Evolutionary conservation across 2,329 filamentous ascomycete species (phyloP).

Genomic region (Phyllosticta capitalensis): DNA sequence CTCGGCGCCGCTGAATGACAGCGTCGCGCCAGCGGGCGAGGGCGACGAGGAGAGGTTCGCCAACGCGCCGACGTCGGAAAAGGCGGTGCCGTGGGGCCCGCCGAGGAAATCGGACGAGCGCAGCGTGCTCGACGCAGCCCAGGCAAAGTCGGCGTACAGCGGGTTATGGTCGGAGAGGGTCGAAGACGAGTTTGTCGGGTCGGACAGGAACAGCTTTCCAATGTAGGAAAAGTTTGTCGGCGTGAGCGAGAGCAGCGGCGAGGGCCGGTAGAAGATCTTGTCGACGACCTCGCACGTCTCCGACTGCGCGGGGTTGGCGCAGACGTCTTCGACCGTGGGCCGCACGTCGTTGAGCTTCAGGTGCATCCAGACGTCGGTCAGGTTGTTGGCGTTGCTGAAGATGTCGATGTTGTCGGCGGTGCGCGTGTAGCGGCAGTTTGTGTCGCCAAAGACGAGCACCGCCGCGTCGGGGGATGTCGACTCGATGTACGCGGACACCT

Average conservation of each 20-base stretch:
- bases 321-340: conserved; percentile 31
- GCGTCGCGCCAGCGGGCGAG: conserved; percentile 21
- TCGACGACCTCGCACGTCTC: conserved; percentile 56
- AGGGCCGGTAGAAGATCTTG: conserved; percentile 53
- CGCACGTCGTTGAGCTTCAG: conserved; percentile 28
- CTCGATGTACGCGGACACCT: conserved; percentile 50
- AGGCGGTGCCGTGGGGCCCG: conserved; percentile 44
- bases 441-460: conserved; percentile 56
- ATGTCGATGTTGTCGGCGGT: conserved; percentile 43
- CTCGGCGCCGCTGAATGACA: conserved; percentile 37
- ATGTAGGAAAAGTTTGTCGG: conserved; percentile 48
- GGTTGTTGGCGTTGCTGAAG: conserved; percentile 41
- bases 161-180: conserved; percentile 58
- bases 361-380: conserved; percentile 53
- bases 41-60: conserved; percentile 24
- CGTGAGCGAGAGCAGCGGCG: conserved; percentile 36
- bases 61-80: conserved; percentile 41
- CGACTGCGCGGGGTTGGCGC: conserved; percentile 47
- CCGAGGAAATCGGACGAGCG: conserved; percentile 40
- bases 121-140: conserved; percentile 27
- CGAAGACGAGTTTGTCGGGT: conserved; percentile 40
- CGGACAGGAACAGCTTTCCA: conserved; percentile 42
- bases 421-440: conserved; percentile 55
- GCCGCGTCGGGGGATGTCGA: conserved; percentile 49
- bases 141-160: conserved; percentile 44